Evolutionary conservation across 129 eudicot species (phyloP).

Genomic region (Pseudognaphalium luteoalbum): DNA sequence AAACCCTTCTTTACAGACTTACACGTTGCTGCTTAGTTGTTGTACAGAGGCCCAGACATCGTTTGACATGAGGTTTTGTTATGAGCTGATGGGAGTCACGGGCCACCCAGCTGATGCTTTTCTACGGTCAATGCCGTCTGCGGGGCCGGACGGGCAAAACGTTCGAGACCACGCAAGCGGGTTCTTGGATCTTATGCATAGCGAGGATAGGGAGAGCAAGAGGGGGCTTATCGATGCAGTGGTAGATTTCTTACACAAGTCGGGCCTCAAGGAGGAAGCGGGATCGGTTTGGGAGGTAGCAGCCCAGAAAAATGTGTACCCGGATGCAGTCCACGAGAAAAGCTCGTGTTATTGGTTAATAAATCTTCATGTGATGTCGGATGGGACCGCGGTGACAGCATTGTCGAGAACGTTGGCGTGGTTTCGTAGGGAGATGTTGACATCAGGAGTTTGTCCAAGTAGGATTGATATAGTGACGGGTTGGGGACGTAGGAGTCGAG

Average conservation of each 20-base stretch:
- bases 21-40: slow-evolving; percentile 85
- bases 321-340: slow-evolving; percentile 81
- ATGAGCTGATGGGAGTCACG: slow-evolving; percentile 80
- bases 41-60: slow-evolving; percentile 93
- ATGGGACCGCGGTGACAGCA: slow-evolving; percentile 97
- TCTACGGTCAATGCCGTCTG: slow-evolving; percentile 79
- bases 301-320: slow-evolving; percentile 88
- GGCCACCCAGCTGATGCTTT: slow-evolving; percentile 91
- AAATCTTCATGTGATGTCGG: slow-evolving; percentile 95
- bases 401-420: slow-evolving; percentile 93
- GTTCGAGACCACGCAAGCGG: slow-evolving; percentile 69
- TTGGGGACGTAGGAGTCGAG: slow-evolving; percentile 97
- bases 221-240: slow-evolving; percentile 92
- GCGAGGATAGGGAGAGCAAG: slow-evolving; percentile 98
- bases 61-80: slow-evolving; percentile 71
- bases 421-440: slow-evolving; percentile 74
- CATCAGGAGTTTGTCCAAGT: slow-evolving; percentile 65
- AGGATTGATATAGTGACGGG: slow-evolving; percentile 96
- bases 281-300: slow-evolving; percentile 99
- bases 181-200: slow-evolving; percentile 90
- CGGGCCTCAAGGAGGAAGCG: slow-evolving; percentile 96
- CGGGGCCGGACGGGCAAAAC: slow-evolving; percentile 93
- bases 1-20: slow-evolving; percentile 83
- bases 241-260: slow-evolving; percentile 86
- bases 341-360: slow-evolving; percentile 93